Evolutionary conservation across 768 basidiomycete species (phyloP), one percentile per base, ranked within the genome.

Genomic region (Russula sp.): DNA sequence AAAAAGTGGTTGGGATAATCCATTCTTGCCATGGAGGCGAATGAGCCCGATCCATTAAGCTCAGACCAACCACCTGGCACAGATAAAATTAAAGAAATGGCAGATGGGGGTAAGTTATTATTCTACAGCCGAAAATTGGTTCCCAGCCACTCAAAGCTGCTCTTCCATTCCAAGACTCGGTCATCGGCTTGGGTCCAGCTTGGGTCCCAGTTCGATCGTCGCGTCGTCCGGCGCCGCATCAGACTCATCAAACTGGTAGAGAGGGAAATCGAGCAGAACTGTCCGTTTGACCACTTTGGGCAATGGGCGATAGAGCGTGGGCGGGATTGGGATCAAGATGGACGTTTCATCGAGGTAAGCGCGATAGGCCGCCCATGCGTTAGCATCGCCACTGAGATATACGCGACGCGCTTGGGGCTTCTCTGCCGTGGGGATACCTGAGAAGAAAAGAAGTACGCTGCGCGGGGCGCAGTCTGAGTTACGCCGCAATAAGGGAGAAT

Each of bases 391-490:
- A 50, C 36, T 22, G 53, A 24, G 56, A 42, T 40, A 62, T 48
- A 10, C 59, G 36, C 78, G 78, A 70, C 82, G 81, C 0, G 85
- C 86, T 46, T 81, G 80, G 2, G 85, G 85, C 72, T 86, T 87
- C 72, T 88, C 86, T 5, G 85, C 85, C 0, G 84, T 84, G 0
- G 87, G 88, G n/a, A 90, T 70, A 10, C 87, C 88, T 13, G 85
- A 86, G 6, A 77, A 83, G 74, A 88, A 88, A 76, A 90, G 79
- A 20, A 87, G 77, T 3, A 86, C 69, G 32, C 84, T 84, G 57
- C 20, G 62, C 14, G 30, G 49, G 6, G 16, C 50, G 13, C 26
- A 64, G 26, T 4, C 58, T 46, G 5, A 44, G 42, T 71, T 84
- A 66, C 42, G 38, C 28, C 20, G 40, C n/a, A 1, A n/a, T 49